These are phyloP conservation scores for Fusarium scirpi DNA, from an alignment of 2,329 filamentous ascomycete genomes.

Conservation along the genomic window DNA sequence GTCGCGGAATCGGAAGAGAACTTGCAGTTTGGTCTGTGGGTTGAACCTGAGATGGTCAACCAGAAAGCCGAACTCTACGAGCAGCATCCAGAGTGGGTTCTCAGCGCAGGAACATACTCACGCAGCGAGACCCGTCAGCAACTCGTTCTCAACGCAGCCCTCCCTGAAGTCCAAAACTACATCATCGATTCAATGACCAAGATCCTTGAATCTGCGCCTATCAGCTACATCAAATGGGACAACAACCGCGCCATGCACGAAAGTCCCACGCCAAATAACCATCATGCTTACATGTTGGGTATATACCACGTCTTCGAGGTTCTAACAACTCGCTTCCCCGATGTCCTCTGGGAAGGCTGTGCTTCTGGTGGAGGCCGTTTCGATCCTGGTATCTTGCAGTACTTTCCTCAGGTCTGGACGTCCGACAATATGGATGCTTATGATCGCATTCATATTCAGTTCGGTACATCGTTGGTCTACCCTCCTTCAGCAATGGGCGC, in stretches of 20 bases:
- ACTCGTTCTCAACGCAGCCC: constrained; percentile 70
- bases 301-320: constrained; percentile 72
- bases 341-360: constrained; percentile 75
- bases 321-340: constrained; percentile 68
- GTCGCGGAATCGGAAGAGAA: constrained; percentile 59
- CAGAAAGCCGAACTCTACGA: constrained; percentile 70
- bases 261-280: constrained; percentile 62
- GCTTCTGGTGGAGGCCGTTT: constrained; percentile 74
- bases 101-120: constrained; percentile 68
- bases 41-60: constrained; percentile 77
- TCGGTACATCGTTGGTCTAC: constrained; percentile 73
- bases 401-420: constrained; percentile 75
- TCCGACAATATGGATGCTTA: constrained; percentile 74
- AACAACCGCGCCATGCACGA: constrained; percentile 75
- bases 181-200: constrained; percentile 67
- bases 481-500: constrained; percentile 73
- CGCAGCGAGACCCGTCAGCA: constrained; percentile 68
- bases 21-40: constrained; percentile 73
- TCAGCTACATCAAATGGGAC: constrained; percentile 76
- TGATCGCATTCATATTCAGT: constrained; percentile 71
- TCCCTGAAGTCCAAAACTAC: constrained; percentile 72
- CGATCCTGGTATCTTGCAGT: constrained; percentile 71
- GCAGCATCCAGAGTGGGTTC: constrained; percentile 72
- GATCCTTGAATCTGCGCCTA: constrained; percentile 65
- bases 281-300: constrained; percentile 72